phyloP scores from a whole-genome alignment of 257 asterid species.

The Solanum microdontum region DNA sequence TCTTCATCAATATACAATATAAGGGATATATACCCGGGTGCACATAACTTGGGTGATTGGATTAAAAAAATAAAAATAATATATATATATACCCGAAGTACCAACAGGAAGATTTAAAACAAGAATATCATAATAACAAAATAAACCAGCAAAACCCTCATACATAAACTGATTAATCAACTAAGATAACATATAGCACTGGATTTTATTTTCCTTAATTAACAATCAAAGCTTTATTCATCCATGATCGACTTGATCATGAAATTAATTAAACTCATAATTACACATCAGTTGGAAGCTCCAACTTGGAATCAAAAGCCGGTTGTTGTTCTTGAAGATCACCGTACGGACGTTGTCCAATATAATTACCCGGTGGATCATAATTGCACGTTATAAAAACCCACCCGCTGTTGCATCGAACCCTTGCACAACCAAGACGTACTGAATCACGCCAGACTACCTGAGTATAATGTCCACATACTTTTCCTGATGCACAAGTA shows the following conservation, averaged over 20 bases:
- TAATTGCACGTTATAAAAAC: conserved; percentile 31
- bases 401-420: conserved; percentile 25
- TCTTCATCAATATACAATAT: too few species aligned
- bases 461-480: conserved; percentile 52
- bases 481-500: conserved; percentile 19
- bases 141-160: neutral
- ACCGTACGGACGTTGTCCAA: conserved; percentile 6
- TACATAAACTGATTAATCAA: neutral
- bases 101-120: neutral
- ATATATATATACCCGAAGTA: too few species aligned
- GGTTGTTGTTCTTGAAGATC: neutral
- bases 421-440: conserved; percentile 32
- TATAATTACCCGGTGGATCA: conserved; percentile 16
- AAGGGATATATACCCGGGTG: too few species aligned
- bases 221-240: neutral
- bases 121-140: neutral
- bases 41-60: neutral
- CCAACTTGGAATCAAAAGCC: neutral
- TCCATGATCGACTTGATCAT: neutral
- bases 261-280: neutral
- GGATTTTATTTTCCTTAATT: neutral
- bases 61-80: too few species aligned
- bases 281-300: neutral
- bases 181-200: neutral
- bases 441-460: conserved; percentile 38